Conservation (phyloP, 228 moss, liverwort and hornwort species). For the Sphagnum magellanicum region DNA sequence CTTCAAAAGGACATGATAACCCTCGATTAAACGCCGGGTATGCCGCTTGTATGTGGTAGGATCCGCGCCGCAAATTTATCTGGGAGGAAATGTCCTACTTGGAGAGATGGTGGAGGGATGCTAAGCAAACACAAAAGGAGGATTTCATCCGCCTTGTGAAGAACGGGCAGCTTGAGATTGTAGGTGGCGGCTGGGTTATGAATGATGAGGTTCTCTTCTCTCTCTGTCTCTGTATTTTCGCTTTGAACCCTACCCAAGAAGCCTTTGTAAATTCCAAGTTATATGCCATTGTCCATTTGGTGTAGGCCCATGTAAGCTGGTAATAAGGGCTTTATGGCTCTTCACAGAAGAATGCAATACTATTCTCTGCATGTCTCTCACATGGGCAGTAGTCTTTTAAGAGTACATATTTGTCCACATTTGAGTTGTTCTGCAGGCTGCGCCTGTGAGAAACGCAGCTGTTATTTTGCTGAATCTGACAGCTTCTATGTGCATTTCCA, state of each 20-base stretch:
- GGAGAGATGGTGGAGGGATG: slow-evolving; percentile 99
- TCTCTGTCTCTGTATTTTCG: neutral
- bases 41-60: slow-evolving; percentile 28
- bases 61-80: slow-evolving; percentile 80
- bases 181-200: slow-evolving; percentile 99
- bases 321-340: no score
- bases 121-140: slow-evolving; percentile 52
- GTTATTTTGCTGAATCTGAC: no score
- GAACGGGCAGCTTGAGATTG: slow-evolving; percentile 92
- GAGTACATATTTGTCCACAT: no score
- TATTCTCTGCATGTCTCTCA: no score
- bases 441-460: no score
- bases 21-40: neutral
- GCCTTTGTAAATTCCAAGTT: no score
- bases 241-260: neutral
- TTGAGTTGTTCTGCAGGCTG: no score
- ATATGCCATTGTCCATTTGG: neutral
- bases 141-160: slow-evolving; percentile 61
- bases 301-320: no score
- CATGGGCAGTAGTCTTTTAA: no score
- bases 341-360: no score
- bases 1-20: neutral
- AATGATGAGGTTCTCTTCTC: slow-evolving; percentile 68
- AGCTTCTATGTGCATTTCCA: slow-evolving; percentile 4
- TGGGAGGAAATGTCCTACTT: slow-evolving; percentile 97